Conservation (phyloP, 2,329 filamentous ascomycete genomes). For the Verticillium klebahnii region DNA sequence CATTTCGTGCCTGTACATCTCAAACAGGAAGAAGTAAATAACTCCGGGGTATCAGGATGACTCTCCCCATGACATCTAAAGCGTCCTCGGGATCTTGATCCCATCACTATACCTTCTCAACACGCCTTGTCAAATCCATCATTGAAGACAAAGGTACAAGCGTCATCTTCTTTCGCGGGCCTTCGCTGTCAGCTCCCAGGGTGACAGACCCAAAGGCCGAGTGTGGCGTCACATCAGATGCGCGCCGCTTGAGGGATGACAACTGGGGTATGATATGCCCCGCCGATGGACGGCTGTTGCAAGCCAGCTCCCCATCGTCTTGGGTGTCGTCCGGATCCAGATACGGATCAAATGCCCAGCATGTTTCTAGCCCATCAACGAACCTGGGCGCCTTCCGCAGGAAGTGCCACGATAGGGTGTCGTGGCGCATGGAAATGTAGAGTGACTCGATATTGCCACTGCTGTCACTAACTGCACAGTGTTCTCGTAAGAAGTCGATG, state of each 20-base stretch:
- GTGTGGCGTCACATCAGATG: constrained; percentile 47
- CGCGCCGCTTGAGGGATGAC: constrained; percentile 42
- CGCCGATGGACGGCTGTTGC: constrained; percentile 31
- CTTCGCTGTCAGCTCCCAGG: constrained; percentile 22
- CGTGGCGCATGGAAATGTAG: constrained; percentile 52
- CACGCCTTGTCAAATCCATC: constrained; percentile 33
- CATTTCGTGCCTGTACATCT: no score
- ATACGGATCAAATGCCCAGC: constrained; percentile 47
- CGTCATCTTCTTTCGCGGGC: constrained; percentile 29
- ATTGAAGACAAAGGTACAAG: constrained; percentile 31
- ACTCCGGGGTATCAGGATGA: background rate
- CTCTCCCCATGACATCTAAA: background rate
- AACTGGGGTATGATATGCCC: constrained; percentile 39
- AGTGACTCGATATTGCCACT: constrained; percentile 53
- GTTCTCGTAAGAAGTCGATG: constrained; percentile 43
- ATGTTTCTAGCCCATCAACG: constrained; percentile 47
- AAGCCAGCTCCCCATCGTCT: constrained; percentile 29
- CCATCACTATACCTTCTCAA: constrained; percentile 29
- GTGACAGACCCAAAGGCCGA: constrained; percentile 37
- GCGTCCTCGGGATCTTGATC: background rate
- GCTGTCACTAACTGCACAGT: constrained; percentile 52
- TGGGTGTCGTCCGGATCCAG: constrained; percentile 39
- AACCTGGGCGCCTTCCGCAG: constrained; percentile 43
- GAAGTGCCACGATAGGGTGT: constrained; percentile 52
- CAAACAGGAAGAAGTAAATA: background rate